Base-by-base conservation (phyloP, 2,329 filamentous ascomycete genomes). In the Aspergillus terreus region DNA sequence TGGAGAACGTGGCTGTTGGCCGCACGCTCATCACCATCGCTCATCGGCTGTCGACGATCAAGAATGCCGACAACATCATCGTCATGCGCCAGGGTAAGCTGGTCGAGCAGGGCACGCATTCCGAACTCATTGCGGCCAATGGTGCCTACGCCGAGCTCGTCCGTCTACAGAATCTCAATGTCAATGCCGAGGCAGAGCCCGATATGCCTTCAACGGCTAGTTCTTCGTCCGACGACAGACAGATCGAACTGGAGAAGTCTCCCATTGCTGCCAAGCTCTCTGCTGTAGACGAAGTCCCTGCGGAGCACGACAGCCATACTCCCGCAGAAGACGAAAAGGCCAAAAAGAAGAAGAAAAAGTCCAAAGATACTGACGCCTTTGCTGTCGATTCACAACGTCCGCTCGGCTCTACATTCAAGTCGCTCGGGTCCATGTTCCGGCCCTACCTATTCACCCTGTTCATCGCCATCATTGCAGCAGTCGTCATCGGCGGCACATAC, bases 1-100 rank as follows among this genome's bases (percentile, higher is more conserved):
- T 96, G 1, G 87, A 95, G 58, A 83, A 50, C 86, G 62, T 88
- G 4, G 79, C 88, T 0, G 78, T 83, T 52, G 88, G 48, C 4
- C 56, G 61, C 3, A 68, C 66, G 1, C 66, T 63, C 0, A 58
- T 69, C n/a, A 54, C 71, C 5, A 75, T 77, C 48, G 74, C 74
- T 1, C 75, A 77, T 55, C 68, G 69, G 43, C 61, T 77, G 6
- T 64, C 73, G 1, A 77, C 75, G 0, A 65, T 76, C 21, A 65
- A 63, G 49, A 59, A 61, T 10, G 74, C 74, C 9, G 70, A 77
- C 55, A 70, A 71, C 36, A 76, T 77, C 23, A 68, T 66, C 4
- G 75, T 78, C 11, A 68, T 77, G 58, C 55, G 62, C 6, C 58
- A 68, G n/a, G 75, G 75, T 1, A 55, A 54, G 12, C 61, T 77